Conservation (phyloP, 164 flowering plant genomes). For the Nymphaea thermarum region DNA sequence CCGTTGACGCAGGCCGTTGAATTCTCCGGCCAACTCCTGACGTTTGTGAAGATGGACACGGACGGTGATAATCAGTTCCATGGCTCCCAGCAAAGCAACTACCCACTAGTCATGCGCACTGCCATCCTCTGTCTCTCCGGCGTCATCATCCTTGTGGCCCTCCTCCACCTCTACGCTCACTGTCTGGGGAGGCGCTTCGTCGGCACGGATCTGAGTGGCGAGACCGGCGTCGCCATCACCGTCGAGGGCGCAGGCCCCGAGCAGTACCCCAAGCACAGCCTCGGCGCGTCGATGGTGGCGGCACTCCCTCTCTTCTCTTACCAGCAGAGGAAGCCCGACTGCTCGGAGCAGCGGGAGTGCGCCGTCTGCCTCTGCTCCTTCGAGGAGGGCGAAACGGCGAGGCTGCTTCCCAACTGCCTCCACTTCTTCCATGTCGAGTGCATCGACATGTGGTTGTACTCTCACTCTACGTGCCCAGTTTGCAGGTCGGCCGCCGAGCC, state of each 20-base stretch:
- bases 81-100: too few relatives aligned
- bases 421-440: conserved; percentile 59
- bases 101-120: too few relatives aligned
- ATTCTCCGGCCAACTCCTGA: conserved; percentile 12
- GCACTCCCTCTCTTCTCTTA: conserved; percentile 41
- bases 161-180: too few relatives aligned
- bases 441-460: conserved; percentile 60
- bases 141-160: too few relatives aligned
- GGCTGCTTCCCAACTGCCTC: conserved; percentile 32
- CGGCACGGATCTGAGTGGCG: too few relatives aligned
- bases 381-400: conserved; percentile 37
- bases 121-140: too few relatives aligned
- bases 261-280: conserved; percentile 21
- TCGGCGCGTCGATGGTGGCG: conserved; percentile 28
- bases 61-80: background rate
- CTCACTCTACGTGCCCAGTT: conserved; percentile 48
- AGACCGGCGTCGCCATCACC: too few relatives aligned
- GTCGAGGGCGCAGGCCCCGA: too few relatives aligned
- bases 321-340: conserved; percentile 7
- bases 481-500: conserved; percentile 27
- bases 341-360: conserved; percentile 25
- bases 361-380: conserved; percentile 44
- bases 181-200: too few relatives aligned
- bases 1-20: too few relatives aligned
- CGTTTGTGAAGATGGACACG: conserved; percentile 5